Evolutionary conservation across 805 yeast genomes (phyloP), one percentile per base, ranked within the genome.

Genomic region (Priceomyces castillae): DNA sequence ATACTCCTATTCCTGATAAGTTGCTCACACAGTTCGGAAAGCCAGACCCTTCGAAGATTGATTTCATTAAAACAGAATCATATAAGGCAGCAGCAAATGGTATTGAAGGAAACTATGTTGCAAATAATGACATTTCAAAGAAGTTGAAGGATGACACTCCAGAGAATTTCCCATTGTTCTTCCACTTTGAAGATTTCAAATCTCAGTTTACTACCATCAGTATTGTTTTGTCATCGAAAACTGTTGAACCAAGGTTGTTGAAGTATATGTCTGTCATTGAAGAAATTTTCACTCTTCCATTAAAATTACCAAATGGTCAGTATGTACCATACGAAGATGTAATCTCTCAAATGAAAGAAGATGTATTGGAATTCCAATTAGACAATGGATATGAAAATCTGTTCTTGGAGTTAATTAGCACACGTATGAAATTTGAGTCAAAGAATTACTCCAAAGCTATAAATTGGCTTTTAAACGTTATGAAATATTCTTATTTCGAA

Each of bases 171-270:
- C 89, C 90, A 3, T 61, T 90, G 30, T 82, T 80, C 48, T 59
- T 90, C 40, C 94, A 89, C 57, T 75, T 86, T 52, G 97, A 94
- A 62, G 79, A 84, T 49, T 84, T 79, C 57, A 77, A 82, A 42
- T 86, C 97, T 1, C 82, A 86, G 54, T 94, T 92, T 58, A 78
- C 87, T 28, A 80, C 85, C 11, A 71, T 90, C 16, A 78, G 81
- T 45, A 58, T 88, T 30, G 61, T 83, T 30, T 60, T 86, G 57
- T 77, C 83, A 7, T 78, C 87, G 1, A 73, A 67, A 35, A 71
- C 54, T 37, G 69, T 80, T 17, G 83, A 77, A 40, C 67, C 74
- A 19, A 56, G 65, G 2, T 65, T 83, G 12, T 67, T 90, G 41
- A 84, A 86, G 2, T 82, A 84, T 46, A 70, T 87, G 49, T 80